Evolutionary conservation across 2,329 filamentous ascomycete species (phyloP), one percentile per base, ranked within the genome.

Genomic region (Curvularia sp.): DNA sequence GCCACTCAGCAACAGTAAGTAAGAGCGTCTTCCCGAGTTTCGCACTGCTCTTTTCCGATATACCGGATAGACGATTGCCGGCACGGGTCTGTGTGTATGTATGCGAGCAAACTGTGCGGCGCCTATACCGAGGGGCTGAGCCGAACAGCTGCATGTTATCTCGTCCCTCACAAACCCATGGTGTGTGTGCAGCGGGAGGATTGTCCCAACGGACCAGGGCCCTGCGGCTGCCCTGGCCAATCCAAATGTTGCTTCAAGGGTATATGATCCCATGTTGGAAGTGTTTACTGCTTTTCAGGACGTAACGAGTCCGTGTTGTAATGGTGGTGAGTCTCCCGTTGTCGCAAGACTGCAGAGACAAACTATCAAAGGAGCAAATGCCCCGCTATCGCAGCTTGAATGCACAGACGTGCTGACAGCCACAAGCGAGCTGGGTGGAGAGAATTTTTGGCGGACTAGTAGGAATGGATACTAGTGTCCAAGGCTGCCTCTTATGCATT

Each of bases 131-230:
- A 30, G 28, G 24, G 20, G 30, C 38, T 28, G 35, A 35, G 30
- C 49, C 50, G 47, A 44, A 46, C 30, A 22, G 22, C 38, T 58
- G 38, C 50, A 54, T 28, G 50, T 22, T 22, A 53, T 43, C 33
- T 28, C 18, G 33, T 12, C 31, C 28, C n/a, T 30, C 52, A 35
- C 18, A 35, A 24, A 57, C 38, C 44, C 56, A 60, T 62, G 60
- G 18, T 18, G 60, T 57, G 52, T 60, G 46, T 64, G 62, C 60
- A 55, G 60, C 62, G 56, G 56, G 56, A 62, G 57, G 55, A 55
- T 58, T 58, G 41, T 53, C 51, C 53, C 60, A 61, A 61, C 57
- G 58, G 41, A 59, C 52, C 56, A 63, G 48, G 53, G 33, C 41
- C 48, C 30, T 46, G 46, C 44, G 49, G 59, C 53, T 58, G 18